Evolutionary conservation across 163 green algal species (phyloP).

Genomic region (Chlorella variabilis): DNA sequence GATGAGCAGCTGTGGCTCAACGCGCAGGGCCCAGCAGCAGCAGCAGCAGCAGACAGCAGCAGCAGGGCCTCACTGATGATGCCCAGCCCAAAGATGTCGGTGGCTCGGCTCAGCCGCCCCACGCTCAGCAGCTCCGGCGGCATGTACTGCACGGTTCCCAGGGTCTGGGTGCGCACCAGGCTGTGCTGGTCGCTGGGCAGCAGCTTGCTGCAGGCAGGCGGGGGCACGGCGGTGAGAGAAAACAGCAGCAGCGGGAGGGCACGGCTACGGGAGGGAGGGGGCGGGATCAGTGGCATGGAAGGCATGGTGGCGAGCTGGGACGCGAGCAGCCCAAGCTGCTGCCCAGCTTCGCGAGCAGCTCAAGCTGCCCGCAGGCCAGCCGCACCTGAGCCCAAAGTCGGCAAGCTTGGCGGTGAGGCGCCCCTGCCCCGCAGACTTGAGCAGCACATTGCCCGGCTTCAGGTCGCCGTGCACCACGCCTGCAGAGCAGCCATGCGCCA

Average conservation of each 20-base stretch:
- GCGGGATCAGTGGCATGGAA: no score
- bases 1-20: no score
- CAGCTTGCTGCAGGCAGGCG: background rate
- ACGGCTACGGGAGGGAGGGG: no score
- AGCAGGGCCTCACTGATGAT: background rate
- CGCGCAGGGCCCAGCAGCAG: no score
- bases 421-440: constrained; percentile 4
- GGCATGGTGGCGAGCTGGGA: no score
- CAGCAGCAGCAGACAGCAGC: no score
- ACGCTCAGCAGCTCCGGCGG: background rate
- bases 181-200: background rate
- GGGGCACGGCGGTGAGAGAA: no score
- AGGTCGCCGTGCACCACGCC: background rate
- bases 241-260: no score
- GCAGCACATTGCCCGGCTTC: constrained; percentile 7
- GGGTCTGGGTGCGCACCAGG: background rate
- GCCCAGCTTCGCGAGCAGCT: background rate
- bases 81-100: background rate
- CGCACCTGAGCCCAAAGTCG: constrained; percentile 5
- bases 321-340: no score
- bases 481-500: background rate
- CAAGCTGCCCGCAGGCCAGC: no score
- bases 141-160: constrained; percentile 1
- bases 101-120: background rate
- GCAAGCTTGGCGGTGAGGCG: background rate